phyloP scores from a whole-genome alignment of 2,329 filamentous ascomycete species.

The Colletotrichum orbiculare region DNA sequence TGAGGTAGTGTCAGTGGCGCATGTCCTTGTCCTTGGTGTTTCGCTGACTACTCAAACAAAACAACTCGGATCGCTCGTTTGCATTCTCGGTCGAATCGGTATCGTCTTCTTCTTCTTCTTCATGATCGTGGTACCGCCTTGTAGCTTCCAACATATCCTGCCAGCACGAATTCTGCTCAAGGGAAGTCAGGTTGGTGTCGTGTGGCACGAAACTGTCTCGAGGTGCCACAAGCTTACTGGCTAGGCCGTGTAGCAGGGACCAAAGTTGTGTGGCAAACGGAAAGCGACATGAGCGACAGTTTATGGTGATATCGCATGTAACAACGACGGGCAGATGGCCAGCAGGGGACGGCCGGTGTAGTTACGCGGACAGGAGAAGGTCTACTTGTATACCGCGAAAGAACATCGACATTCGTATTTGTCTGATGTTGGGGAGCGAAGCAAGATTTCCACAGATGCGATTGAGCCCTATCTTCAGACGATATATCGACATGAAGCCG shows the following conservation, averaged over 20 bases:
- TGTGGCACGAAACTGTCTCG: not conserved
- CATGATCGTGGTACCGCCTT: too few species aligned
- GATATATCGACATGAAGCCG: not conserved
- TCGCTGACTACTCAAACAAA: too few species aligned
- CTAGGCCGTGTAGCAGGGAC: constrained; percentile 4
- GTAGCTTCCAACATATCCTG: too few species aligned
- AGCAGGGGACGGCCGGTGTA: not conserved
- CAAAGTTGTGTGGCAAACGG: constrained; percentile 16
- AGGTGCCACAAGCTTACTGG: constrained; percentile 22
- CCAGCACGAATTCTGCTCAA: too few species aligned
- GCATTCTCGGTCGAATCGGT: too few species aligned
- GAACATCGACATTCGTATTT: constrained; percentile 1
- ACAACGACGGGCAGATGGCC: not conserved
- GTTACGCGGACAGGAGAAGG: not conserved
- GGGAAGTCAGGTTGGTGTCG: not conserved
- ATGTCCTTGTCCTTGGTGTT: too few species aligned
- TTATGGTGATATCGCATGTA: too few species aligned
- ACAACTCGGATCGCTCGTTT: too few species aligned
- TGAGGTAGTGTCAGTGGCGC: too few species aligned
- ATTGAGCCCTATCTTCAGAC: not conserved
- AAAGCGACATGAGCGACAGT: not conserved
- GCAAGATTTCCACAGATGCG: not conserved
- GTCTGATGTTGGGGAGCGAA: constrained; percentile 7
- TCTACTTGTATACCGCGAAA: constrained; percentile 1
- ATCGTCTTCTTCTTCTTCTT: too few species aligned